Conservation (phyloP, 257 asterid species). For the Solanum commersonii region DNA sequence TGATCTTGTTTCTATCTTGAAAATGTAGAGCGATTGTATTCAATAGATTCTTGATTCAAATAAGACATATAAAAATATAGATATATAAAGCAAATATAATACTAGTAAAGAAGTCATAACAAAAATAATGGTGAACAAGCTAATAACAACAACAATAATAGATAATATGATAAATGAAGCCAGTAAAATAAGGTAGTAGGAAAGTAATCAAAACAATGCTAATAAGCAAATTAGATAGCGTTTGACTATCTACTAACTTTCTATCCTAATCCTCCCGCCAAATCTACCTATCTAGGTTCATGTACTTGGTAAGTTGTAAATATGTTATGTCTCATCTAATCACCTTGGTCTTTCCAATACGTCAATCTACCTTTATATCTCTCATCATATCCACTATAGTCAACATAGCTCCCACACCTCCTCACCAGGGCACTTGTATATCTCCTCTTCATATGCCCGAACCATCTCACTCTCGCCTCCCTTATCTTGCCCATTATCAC, state of each 20-base stretch:
- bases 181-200: not conserved
- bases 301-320: accelerated
- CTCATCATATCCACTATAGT: too few species aligned
- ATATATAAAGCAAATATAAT: not conserved
- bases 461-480: not conserved
- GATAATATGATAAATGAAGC: too few species aligned
- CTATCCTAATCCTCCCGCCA: not conserved
- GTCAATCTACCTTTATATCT: not conserved
- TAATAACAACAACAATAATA: too few species aligned
- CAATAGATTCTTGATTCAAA: too few species aligned
- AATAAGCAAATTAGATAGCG: too few species aligned
- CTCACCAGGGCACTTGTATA: not conserved
- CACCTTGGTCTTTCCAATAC: too few species aligned
- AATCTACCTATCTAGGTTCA: not conserved
- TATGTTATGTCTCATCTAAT: not conserved
- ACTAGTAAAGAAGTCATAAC: not conserved
- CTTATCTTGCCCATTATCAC: too few species aligned
- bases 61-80: too few species aligned
- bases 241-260: too few species aligned
- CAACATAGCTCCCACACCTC: not conserved
- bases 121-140: not conserved
- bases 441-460: not conserved
- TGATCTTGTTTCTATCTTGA: not conserved
- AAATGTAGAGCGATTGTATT: too few species aligned
- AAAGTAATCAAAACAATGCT: too few species aligned